A percentile compares a stretch with the other conserved stretches of the same genome.
Conservation (phyloP, 192 early-diverging fungal species). For the Rhizophagus sp. region DNA sequence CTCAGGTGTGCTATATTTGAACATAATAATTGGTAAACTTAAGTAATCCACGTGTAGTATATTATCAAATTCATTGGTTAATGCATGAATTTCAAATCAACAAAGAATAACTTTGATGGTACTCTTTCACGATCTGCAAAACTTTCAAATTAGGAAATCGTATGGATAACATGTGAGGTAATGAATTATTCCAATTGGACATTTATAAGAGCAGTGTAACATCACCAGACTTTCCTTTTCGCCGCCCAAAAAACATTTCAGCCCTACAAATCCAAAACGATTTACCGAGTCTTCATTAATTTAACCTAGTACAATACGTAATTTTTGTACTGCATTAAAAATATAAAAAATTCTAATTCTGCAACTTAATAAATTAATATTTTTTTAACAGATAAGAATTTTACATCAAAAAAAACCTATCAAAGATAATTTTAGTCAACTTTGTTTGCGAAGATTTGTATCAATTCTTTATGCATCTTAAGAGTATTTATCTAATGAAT, state of each 20-base stretch:
- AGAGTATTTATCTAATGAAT: too few relatives aligned
- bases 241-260: not conserved
- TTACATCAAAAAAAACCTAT: too few relatives aligned
- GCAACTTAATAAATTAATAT: too few relatives aligned
- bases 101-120: not conserved
- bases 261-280: not conserved
- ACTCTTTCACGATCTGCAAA: not conserved
- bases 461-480: too few relatives aligned
- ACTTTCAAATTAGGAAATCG: not conserved
- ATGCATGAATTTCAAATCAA: not conserved
- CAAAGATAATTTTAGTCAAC: too few relatives aligned
- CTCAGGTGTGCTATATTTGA: not conserved
- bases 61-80: not conserved
- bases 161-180: slow-evolving; percentile 19
- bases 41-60: not conserved
- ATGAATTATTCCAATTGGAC: not conserved
- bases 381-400: too few relatives aligned
- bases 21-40: not conserved
- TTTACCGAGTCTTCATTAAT: too few relatives aligned
- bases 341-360: too few relatives aligned
- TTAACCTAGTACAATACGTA: too few relatives aligned
- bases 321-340: too few relatives aligned
- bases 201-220: not conserved
- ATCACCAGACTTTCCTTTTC: not conserved
- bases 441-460: too few relatives aligned